phyloP scores from a whole-genome alignment of 208 protist genomes.

The Crithidia sp. region DNA sequence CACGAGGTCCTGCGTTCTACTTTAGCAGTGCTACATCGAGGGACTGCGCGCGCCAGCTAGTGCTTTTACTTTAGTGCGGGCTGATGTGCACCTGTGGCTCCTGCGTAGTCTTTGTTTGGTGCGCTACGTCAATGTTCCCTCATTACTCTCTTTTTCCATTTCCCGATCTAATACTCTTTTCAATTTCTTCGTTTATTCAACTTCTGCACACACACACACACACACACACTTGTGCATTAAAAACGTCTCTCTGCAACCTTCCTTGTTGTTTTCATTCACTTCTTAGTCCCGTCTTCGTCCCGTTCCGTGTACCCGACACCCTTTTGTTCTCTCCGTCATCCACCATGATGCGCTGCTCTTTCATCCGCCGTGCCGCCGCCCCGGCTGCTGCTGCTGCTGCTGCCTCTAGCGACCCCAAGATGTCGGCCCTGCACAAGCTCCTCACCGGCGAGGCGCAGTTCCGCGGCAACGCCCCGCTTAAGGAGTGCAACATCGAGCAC shows the following conservation, averaged over 20 bases:
- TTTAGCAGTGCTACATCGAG: no score
- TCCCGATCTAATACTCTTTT: no score
- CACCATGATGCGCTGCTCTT: slow-evolving; percentile 64
- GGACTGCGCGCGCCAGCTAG: no score
- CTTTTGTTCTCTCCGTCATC: neutral
- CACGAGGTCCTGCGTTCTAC: no score
- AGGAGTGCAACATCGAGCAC: slow-evolving; percentile 88
- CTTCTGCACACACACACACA: neutral
- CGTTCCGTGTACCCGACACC: neutral
- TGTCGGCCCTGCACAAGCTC: slow-evolving; percentile 86
- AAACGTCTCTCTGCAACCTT: neutral
- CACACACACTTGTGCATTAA: neutral
- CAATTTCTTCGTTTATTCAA: neutral
- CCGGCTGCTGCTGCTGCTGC: slow-evolving; percentile 36
- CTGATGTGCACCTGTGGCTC: no score
- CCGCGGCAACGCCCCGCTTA: slow-evolving; percentile 85
- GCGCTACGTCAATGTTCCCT: no score
- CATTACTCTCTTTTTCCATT: no score
- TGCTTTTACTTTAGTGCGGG: no score
- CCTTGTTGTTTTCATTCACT: slow-evolving; percentile 4
- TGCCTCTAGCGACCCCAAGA: slow-evolving; percentile 59
- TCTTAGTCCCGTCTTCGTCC: slow-evolving; percentile 9
- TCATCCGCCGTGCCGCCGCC: slow-evolving; percentile 43
- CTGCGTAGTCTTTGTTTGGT: no score
- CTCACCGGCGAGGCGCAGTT: slow-evolving; percentile 85